phyloP scores from a whole-genome alignment of 2,329 filamentous ascomycete species.

The Thelonectria blattea region DNA sequence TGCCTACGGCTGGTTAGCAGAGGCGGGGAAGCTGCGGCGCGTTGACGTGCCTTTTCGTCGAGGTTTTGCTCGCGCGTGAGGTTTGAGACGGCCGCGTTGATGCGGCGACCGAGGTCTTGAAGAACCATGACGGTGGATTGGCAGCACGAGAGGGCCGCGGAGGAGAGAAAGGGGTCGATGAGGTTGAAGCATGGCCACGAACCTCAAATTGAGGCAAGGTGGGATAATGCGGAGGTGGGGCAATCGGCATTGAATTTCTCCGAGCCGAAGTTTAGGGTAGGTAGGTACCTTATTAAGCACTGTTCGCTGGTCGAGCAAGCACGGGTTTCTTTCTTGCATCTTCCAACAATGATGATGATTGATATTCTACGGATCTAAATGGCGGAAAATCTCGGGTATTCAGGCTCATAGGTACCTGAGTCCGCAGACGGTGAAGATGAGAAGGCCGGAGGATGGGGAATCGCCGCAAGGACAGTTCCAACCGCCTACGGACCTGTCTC shows the following conservation, averaged over 20 bases:
- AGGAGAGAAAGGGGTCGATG: slow-evolving; percentile 31
- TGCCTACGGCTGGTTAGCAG: slow-evolving; percentile 60
- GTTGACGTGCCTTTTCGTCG: slow-evolving; percentile 82
- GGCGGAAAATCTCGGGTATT: too few relatives aligned
- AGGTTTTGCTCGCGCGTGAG: slow-evolving; percentile 90
- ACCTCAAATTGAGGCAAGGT: not conserved
- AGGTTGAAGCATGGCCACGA: slow-evolving; percentile 34
- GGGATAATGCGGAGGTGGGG: slow-evolving; percentile 19
- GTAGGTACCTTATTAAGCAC: too few relatives aligned
- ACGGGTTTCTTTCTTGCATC: too few relatives aligned
- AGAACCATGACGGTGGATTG: slow-evolving; percentile 76
- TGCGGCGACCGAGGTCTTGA: slow-evolving; percentile 97
- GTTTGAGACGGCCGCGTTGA: slow-evolving; percentile 94
- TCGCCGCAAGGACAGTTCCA: too few relatives aligned
- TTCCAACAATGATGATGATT: too few relatives aligned
- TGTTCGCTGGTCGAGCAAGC: too few relatives aligned
- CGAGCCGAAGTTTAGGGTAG: slow-evolving; percentile 1
- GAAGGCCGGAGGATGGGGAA: too few relatives aligned
- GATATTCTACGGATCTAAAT: too few relatives aligned
- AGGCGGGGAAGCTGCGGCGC: slow-evolving; percentile 21
- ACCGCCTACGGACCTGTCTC: too few relatives aligned
- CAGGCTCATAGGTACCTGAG: too few relatives aligned
- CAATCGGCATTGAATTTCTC: slow-evolving; percentile 14
- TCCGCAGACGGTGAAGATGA: too few relatives aligned
- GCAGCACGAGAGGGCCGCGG: slow-evolving; percentile 29